phyloP scores from a whole-genome alignment of 441 rosid species.

The Populus hybrid region DNA sequence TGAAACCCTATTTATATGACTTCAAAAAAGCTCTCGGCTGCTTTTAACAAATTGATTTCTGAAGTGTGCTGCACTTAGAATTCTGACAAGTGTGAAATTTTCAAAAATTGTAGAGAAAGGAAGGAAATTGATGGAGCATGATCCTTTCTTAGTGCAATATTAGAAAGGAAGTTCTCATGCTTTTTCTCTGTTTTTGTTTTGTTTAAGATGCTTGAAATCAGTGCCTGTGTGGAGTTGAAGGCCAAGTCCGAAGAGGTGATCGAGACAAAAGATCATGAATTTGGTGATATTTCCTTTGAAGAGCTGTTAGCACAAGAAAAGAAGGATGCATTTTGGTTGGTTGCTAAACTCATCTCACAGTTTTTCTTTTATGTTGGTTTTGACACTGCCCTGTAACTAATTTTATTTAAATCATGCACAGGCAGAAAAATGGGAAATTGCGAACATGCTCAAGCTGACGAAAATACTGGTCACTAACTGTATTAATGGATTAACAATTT shows the following conservation, averaged over 20 bases:
- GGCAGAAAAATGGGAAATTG: conserved; percentile 60
- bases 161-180: background rate
- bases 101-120: background rate
- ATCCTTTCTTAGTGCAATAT: background rate
- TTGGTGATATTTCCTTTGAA: conserved; percentile 74
- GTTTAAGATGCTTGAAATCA: conserved; percentile 67
- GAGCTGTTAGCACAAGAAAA: conserved; percentile 87
- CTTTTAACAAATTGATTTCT: background rate
- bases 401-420: conserved; percentile 27
- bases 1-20: background rate
- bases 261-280: conserved; percentile 44
- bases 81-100: background rate
- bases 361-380: background rate
- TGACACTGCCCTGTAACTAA: background rate
- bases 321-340: conserved; percentile 85
- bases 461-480: background rate
- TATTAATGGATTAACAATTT: conserved; percentile 7
- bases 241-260: conserved; percentile 38
- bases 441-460: conserved; percentile 30
- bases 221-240: conserved; percentile 59
- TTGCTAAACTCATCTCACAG: conserved; percentile 12
- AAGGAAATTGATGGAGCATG: background rate
- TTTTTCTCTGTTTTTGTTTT: conserved; percentile 2
- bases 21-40: background rate
- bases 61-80: background rate